These are phyloP conservation scores for Neopestalotiopsis sp. DNA, from an alignment of 2,329 filamentous ascomycete genomes.

Conservation along the genomic window DNA sequence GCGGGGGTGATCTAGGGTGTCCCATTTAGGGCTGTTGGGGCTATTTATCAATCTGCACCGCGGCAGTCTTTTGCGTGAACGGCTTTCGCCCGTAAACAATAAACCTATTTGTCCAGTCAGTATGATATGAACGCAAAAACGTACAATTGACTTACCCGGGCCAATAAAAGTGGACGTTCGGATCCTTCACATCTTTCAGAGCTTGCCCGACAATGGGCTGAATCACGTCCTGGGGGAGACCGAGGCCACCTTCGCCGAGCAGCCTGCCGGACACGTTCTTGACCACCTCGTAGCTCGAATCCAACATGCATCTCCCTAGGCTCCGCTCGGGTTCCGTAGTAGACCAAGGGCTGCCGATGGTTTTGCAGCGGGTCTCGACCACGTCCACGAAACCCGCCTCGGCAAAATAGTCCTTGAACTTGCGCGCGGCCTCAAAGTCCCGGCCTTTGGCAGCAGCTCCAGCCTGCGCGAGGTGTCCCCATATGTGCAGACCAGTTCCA, in stretches of 20 bases:
- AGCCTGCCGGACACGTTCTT: slow-evolving; percentile 8
- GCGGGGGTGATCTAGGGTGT: no score
- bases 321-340: background rate
- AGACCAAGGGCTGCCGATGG: slow-evolving; percentile 17
- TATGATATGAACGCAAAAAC: background rate
- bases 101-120: background rate
- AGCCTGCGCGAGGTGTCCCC: slow-evolving; percentile 1
- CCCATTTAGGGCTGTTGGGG: no score
- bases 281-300: slow-evolving; percentile 5
- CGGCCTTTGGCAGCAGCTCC: slow-evolving; percentile 14
- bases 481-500: slow-evolving; percentile 14
- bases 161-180: slow-evolving; percentile 9
- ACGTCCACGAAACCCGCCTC: slow-evolving; percentile 18
- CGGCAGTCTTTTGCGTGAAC: background rate
- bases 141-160: background rate
- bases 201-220: slow-evolving; percentile 17
- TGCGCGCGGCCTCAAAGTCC: slow-evolving; percentile 16
- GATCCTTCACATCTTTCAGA: slow-evolving; percentile 4
- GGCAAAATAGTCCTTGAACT: slow-evolving; percentile 18
- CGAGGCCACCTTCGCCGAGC: background rate
- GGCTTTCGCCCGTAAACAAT: slow-evolving; percentile 20
- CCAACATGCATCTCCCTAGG: background rate
- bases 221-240: background rate
- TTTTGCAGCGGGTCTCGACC: slow-evolving; percentile 7
- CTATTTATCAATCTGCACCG: background rate